Conservation (phyloP, 164 flowering plant genomes). For the Nymphaea colorata region DNA sequence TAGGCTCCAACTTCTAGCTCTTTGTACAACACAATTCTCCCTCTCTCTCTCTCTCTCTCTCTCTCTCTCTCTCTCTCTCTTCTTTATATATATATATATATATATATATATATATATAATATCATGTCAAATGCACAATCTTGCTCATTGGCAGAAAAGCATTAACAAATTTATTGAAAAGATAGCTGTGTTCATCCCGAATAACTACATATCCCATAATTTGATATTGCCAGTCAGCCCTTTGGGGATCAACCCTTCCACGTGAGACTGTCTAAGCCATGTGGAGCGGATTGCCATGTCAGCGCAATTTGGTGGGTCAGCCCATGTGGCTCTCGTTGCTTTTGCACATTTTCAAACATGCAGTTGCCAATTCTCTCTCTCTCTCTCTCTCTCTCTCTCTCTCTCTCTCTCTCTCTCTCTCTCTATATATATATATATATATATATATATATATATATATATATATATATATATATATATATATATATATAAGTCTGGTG, state of each 20-base stretch:
- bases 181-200: background rate
- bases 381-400: background rate
- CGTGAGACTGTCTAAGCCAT: background rate
- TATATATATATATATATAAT: too few relatives aligned
- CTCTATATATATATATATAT: too few relatives aligned
- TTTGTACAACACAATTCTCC: too few relatives aligned
- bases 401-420: too few relatives aligned
- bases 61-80: too few relatives aligned
- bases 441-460: too few relatives aligned
- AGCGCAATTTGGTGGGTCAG: background rate
- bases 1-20: too few relatives aligned
- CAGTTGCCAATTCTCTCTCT: background rate
- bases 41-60: too few relatives aligned
- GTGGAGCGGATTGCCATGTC: background rate
- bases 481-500: too few relatives aligned
- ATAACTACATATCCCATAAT: background rate
- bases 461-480: too few relatives aligned
- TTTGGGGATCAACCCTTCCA: background rate
- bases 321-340: background rate
- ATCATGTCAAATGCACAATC: background rate
- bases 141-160: background rate
- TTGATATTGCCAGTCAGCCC: background rate
- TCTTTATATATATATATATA: background rate
- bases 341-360: background rate
- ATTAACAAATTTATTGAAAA: background rate